Conservation (phyloP, 768 basidiomycete genomes). For the Tephrocybe sp. region DNA sequence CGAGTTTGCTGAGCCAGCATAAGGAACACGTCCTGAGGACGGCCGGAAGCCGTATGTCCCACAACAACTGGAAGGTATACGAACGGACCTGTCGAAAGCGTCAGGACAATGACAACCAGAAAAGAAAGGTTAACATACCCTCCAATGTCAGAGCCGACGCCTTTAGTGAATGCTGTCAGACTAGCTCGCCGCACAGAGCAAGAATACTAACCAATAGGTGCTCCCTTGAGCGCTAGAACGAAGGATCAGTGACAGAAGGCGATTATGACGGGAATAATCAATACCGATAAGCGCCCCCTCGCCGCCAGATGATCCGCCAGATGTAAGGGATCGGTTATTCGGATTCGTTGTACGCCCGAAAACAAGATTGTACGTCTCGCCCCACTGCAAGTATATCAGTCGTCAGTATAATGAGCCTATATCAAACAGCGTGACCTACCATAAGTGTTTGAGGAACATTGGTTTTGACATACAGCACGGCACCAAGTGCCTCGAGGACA, state of each 20-base stretch:
- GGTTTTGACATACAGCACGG: slow-evolving; percentile 70
- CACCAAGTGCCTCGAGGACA: slow-evolving; percentile 66
- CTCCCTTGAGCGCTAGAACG: slow-evolving; percentile 40
- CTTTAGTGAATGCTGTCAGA: slow-evolving; percentile 34
- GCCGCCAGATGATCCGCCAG: slow-evolving; percentile 84
- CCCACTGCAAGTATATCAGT: slow-evolving; percentile 47
- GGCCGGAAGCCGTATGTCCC: slow-evolving; percentile 74
- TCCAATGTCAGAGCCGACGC: slow-evolving; percentile 81
- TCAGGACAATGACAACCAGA: not conserved
- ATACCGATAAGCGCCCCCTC: slow-evolving; percentile 77
- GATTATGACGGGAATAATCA: not conserved
- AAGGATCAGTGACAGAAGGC: not conserved
- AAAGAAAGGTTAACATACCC: slow-evolving; percentile 42
- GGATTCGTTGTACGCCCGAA: slow-evolving; percentile 83
- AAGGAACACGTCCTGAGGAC: slow-evolving; percentile 70
- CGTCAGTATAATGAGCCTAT: not conserved
- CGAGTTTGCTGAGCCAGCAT: slow-evolving; percentile 62
- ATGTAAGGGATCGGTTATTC: slow-evolving; percentile 65
- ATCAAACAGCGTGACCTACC: slow-evolving; percentile 35
- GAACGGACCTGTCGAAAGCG: slow-evolving; percentile 54
- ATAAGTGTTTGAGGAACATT: slow-evolving; percentile 80
- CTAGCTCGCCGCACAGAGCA: not conserved
- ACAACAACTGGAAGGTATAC: slow-evolving; percentile 67
- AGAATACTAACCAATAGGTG: slow-evolving; percentile 32
- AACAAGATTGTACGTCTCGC: slow-evolving; percentile 75